Evolutionary conservation across 1,284 basidiomycete species (phyloP).

Genomic region (Earliella scabrosa): DNA sequence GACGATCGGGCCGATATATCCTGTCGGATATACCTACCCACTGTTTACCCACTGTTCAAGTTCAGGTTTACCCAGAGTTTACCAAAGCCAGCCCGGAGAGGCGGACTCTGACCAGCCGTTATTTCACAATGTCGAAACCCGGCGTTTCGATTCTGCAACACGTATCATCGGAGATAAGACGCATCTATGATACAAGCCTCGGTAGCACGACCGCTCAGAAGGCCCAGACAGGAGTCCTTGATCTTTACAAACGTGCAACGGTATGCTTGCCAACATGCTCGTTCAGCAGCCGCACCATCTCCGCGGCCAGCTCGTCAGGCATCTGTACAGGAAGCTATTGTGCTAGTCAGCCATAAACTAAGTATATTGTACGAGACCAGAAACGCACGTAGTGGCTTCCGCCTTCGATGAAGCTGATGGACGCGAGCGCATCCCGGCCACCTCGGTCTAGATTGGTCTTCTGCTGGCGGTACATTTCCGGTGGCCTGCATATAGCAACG

Average conservation of each 20-base stretch:
- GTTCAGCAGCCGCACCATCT: background rate
- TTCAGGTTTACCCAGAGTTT: no score
- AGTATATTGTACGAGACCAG: background rate
- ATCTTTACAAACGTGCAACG: background rate
- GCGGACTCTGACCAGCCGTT: slow-evolving; percentile 23
- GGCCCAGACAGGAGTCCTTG: no score
- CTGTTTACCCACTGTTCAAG: no score
- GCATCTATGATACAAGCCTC: no score
- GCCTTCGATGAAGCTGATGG: background rate
- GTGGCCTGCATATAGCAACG: background rate
- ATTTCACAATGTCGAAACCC: no score
- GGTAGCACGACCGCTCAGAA: no score
- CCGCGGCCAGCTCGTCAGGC: background rate
- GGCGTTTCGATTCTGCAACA: no score
- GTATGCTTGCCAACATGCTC: background rate
- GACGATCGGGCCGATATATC: no score
- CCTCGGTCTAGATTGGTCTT: background rate
- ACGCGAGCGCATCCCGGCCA: background rate
- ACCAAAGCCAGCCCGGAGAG: background rate
- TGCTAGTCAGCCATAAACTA: background rate
- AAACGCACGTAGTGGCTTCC: slow-evolving; percentile 1
- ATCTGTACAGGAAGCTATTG: background rate
- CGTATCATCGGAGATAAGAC: no score
- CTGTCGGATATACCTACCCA: no score
- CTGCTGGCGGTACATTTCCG: background rate